phyloP scores from a whole-genome alignment of 2,329 filamentous ascomycete genomes.

The Apiospora marii region DNA sequence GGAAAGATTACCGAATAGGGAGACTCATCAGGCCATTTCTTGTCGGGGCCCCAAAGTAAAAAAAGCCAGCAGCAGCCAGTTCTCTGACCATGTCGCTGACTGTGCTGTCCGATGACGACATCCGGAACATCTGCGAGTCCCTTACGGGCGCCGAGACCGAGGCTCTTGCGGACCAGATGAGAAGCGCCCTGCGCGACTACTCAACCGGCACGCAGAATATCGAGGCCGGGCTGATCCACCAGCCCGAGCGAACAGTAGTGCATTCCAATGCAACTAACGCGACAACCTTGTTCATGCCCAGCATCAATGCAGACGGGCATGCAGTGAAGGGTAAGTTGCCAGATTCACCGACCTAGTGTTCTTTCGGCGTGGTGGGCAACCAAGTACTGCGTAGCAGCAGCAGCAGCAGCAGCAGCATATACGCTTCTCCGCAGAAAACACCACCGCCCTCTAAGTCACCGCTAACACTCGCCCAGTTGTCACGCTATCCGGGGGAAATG shows the following conservation, averaged over 20 bases:
- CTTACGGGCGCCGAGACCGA: conserved; percentile 62
- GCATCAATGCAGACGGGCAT: conserved; percentile 65
- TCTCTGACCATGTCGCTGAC: conserved; percentile 60
- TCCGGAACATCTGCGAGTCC: conserved; percentile 60
- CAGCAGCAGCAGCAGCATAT: too few relatives aligned
- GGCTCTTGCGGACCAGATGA: conserved; percentile 57
- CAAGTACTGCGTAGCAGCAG: neutral
- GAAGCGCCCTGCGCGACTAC: conserved; percentile 66
- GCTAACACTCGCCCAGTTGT: conserved; percentile 57
- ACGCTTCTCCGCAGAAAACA: too few relatives aligned
- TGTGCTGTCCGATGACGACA: conserved; percentile 65
- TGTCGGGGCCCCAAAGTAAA: neutral
- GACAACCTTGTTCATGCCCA: conserved; percentile 77
- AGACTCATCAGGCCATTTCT: neutral
- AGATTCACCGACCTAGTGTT: conserved; percentile 22
- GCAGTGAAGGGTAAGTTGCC: conserved; percentile 68
- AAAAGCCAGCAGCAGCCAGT: neutral
- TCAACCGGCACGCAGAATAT: conserved; percentile 61
- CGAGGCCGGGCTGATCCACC: conserved; percentile 54
- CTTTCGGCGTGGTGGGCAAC: neutral
- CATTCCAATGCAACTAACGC: conserved; percentile 56
- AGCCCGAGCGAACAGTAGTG: conserved; percentile 61
- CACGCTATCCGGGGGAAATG: conserved; percentile 57
- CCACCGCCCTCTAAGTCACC: neutral
- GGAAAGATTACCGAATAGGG: neutral